Percentiles rank a stretch among this genome's conserved stretches.
These are phyloP conservation scores for Lanzia echinophila DNA, from an alignment of 2,329 filamentous ascomycete genomes.

Conservation along the genomic window DNA sequence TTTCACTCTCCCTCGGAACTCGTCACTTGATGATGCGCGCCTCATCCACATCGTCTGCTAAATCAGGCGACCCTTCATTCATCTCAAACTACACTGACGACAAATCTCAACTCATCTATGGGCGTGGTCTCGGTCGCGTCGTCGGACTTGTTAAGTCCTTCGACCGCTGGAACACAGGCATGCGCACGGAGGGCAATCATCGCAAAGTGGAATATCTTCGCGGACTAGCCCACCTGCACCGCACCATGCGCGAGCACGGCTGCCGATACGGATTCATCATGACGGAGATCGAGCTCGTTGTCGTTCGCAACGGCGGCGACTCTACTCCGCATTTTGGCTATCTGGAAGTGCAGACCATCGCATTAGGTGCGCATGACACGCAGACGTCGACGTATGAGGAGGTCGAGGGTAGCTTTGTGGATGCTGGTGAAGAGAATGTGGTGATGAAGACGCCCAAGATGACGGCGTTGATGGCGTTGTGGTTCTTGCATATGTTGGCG, in stretches of 20 bases:
- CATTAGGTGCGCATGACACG: conserved; percentile 40
- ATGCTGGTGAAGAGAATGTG: conserved; percentile 29
- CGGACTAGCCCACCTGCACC: conserved; percentile 77
- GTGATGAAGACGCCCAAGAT: conserved; percentile 53
- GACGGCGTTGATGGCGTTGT: conserved; percentile 68
- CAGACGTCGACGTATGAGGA: conserved; percentile 19
- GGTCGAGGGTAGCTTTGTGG: conserved; percentile 19
- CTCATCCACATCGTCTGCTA: conserved; percentile 10
- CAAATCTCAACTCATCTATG: conserved; percentile 40
- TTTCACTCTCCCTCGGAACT: conserved; percentile 65
- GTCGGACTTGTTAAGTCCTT: conserved; percentile 87
- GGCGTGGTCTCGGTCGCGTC: conserved; percentile 52
- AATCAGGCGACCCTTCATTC: conserved; percentile 34
- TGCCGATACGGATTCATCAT: conserved; percentile 95
- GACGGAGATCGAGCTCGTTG: conserved; percentile 89
- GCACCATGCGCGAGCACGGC: conserved; percentile 86
- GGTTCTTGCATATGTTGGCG: conserved; percentile 69
- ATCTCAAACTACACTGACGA: conserved; percentile 47
- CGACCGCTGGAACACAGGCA: conserved; percentile 90
- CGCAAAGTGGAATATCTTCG: conserved; percentile 85
- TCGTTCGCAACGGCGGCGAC: conserved; percentile 73
- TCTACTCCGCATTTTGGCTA: conserved; percentile 79
- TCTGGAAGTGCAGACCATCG: conserved; percentile 64
- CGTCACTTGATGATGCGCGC: conserved; percentile 44
- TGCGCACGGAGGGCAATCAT: conserved; percentile 78